Percentiles rank a stretch among this genome's conserved stretches.
These are phyloP conservation scores for Nitzschia palea DNA, from an alignment of 108 stramenopile genomes.

Conservation along the genomic window DNA sequence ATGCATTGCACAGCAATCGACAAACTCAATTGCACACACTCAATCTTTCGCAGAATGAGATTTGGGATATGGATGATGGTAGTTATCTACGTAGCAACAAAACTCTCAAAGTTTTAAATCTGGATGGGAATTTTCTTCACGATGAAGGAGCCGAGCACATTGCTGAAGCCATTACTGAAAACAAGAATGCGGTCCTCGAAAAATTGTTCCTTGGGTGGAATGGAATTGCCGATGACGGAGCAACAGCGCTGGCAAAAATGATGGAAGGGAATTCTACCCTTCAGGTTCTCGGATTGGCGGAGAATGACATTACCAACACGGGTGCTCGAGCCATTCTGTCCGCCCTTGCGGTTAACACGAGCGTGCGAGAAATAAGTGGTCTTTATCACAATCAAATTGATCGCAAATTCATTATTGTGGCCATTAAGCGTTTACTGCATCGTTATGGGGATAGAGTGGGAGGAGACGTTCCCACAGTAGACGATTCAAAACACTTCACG, in stretches of 20 bases:
- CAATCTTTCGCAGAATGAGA: constrained; percentile 31
- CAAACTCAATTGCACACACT: neutral
- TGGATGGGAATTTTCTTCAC: constrained; percentile 33
- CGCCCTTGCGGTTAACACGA: constrained; percentile 27
- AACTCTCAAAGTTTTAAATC: constrained; percentile 27
- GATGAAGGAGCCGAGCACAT: constrained; percentile 34
- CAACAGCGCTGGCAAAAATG: constrained; percentile 23
- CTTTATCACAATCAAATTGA: constrained; percentile 37
- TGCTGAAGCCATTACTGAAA: constrained; percentile 20
- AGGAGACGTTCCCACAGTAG: neutral
- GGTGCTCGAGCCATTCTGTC: constrained; percentile 29
- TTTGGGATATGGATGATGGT: constrained; percentile 34
- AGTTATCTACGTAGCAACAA: constrained; percentile 15
- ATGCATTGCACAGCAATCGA: neutral
- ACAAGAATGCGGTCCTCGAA: constrained; percentile 12
- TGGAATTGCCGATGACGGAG: constrained; percentile 32
- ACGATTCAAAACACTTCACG: neutral
- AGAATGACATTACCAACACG: constrained; percentile 31
- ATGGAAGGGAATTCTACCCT: constrained; percentile 28
- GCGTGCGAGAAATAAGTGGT: constrained; percentile 28
- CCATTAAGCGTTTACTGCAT: constrained; percentile 42
- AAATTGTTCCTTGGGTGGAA: constrained; percentile 36
- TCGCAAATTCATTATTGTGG: constrained; percentile 37
- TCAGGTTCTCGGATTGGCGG: constrained; percentile 31
- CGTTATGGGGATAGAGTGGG: constrained; percentile 25